A percentile compares a stretch with the other conserved stretches of the same genome.
Evolutionary conservation across 129 eudicot species (phyloP).

Genomic region (Chrysanthemum makinoi): DNA sequence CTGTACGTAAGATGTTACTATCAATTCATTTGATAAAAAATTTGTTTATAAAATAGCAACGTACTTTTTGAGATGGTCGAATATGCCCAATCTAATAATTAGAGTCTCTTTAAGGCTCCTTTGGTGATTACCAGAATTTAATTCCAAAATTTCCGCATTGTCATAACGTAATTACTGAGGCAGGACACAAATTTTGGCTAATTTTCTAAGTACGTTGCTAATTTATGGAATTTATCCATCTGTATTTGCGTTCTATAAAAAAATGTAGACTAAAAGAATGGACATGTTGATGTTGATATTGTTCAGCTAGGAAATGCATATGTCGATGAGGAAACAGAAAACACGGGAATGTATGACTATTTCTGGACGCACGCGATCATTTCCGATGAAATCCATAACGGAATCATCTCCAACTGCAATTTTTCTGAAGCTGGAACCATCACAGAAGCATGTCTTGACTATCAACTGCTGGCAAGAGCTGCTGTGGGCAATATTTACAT

Average conservation of each 20-base stretch:
- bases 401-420: conserved; percentile 48
- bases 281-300: conserved; percentile 12
- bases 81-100: too few species aligned
- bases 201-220: background rate
- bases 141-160: too few species aligned
- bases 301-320: conserved; percentile 60
- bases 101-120: background rate
- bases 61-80: too few species aligned
- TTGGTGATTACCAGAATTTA: background rate
- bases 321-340: conserved; percentile 34
- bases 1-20: conserved; percentile 39
- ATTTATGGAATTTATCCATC: background rate
- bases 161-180: too few species aligned
- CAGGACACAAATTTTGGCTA: too few species aligned
- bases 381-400: conserved; percentile 48
- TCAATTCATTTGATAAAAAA: background rate
- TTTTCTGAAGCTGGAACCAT: conserved; percentile 31
- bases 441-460: conserved; percentile 31
- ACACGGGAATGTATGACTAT: conserved; percentile 38
- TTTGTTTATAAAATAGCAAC: too few species aligned
- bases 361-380: conserved; percentile 52
- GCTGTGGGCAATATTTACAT: conserved; percentile 29
- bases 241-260: background rate
- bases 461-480: conserved; percentile 10
- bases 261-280: background rate